These are phyloP conservation scores for Yamadazyma kanchanaburiensis DNA, from an alignment of 1,139 yeast genomes.

Conservation along the genomic window DNA sequence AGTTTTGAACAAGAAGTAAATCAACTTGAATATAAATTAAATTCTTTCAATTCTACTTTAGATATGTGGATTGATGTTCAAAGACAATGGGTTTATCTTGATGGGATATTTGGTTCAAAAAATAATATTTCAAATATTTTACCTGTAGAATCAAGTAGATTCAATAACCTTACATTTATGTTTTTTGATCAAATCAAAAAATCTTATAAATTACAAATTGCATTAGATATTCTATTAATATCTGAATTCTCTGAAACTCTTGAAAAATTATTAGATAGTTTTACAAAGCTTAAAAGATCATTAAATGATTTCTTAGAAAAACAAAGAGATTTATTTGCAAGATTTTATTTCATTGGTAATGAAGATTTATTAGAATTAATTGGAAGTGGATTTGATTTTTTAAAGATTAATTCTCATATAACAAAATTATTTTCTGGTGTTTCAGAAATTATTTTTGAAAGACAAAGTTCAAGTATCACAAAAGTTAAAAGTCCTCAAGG, in stretches of 20 bases:
- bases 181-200: constrained; percentile 50
- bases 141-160: constrained; percentile 70
- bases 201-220: constrained; percentile 48
- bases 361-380: constrained; percentile 83
- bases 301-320: constrained; percentile 76
- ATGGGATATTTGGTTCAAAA: constrained; percentile 68
- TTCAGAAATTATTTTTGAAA: constrained; percentile 38
- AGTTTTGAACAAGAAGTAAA: constrained; percentile 60
- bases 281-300: constrained; percentile 60
- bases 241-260: constrained; percentile 49
- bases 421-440: constrained; percentile 75
- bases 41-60: constrained; percentile 48
- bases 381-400: constrained; percentile 57
- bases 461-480: constrained; percentile 31
- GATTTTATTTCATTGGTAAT: constrained; percentile 87
- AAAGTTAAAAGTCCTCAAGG: constrained; percentile 62
- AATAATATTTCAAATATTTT: constrained; percentile 58
- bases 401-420: constrained; percentile 56
- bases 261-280: constrained; percentile 52
- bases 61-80: constrained; percentile 84
- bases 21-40: constrained; percentile 56
- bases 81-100: constrained; percentile 83
- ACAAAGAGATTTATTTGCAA: constrained; percentile 73
- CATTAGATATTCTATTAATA: constrained; percentile 56
- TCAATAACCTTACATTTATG: constrained; percentile 62